Conservation (phyloP, 306 rosid genomes). For the Lablab purpureus region DNA sequence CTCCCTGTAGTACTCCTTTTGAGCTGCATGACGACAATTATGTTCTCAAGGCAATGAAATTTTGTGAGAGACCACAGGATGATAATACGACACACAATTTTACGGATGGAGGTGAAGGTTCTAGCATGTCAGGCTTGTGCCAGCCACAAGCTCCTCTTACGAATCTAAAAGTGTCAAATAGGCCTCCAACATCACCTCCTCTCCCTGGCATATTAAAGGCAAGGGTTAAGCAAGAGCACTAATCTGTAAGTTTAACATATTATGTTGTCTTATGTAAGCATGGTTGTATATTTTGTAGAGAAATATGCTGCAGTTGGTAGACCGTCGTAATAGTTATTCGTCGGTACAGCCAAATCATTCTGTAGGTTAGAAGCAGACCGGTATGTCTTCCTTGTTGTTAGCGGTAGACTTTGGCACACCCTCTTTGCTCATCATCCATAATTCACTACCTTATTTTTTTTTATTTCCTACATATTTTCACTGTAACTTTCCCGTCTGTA, state of each 20-base stretch:
- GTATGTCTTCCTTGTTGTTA: constrained; percentile 40
- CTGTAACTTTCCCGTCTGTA: constrained; percentile 28
- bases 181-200: constrained; percentile 90
- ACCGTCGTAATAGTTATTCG: constrained; percentile 40
- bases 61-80: constrained; percentile 67
- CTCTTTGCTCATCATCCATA: constrained; percentile 52
- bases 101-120: constrained; percentile 77
- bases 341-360: constrained; percentile 46
- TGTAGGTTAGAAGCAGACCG: constrained; percentile 57
- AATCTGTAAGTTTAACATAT: constrained; percentile 36
- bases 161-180: constrained; percentile 54
- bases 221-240: constrained; percentile 90
- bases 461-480: constrained; percentile 22
- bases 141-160: constrained; percentile 64
- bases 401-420: constrained; percentile 55
- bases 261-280: constrained; percentile 48
- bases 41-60: constrained; percentile 90
- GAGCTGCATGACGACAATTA: constrained; percentile 97
- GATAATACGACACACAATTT: constrained; percentile 61
- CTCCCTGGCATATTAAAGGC: constrained; percentile 96
- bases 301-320: constrained; percentile 47
- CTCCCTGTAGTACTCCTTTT: constrained; percentile 82
- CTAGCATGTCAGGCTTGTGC: constrained; percentile 73
- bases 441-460: constrained; percentile 40
- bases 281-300: constrained; percentile 77